Evolutionary conservation across 169 alveolate genomes (phyloP).

Genomic region (Plasmodium adleri): DNA sequence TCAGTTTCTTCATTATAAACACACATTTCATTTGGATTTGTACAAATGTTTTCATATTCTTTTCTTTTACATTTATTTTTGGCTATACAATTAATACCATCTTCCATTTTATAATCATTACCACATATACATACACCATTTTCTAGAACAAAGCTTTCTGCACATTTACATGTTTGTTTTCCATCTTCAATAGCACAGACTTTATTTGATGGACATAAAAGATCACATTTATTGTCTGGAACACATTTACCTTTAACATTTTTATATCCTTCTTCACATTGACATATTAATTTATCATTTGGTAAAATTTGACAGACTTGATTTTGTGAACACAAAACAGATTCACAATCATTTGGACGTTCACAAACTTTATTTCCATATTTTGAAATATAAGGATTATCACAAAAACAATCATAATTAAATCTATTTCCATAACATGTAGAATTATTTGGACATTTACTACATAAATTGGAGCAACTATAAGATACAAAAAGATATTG

Average conservation of each 20-base stretch:
- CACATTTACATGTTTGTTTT: conserved; percentile 23
- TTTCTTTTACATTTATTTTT: conserved; percentile 62
- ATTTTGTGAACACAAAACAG: conserved; percentile 1
- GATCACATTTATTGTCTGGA: conserved; percentile 19
- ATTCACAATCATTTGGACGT: neutral
- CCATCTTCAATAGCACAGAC: conserved; percentile 23
- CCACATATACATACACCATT: conserved; percentile 26
- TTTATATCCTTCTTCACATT: conserved; percentile 22
- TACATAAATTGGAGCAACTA: conserved; percentile 18
- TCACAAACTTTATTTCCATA: conserved; percentile 6
- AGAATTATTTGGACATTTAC: conserved; percentile 8
- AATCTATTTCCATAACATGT: conserved; percentile 47
- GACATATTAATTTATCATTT: conserved; percentile 1
- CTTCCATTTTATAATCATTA: neutral
- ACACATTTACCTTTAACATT: conserved; percentile 41
- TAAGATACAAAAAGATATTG: conserved; percentile 41
- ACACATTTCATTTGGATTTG: conserved; percentile 28
- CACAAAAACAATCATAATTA: conserved; percentile 31
- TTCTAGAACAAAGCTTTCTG: conserved; percentile 2
- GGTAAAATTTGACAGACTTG: conserved; percentile 16
- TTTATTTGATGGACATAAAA: conserved; percentile 47
- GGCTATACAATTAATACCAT: conserved; percentile 8
- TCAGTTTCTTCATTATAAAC: conserved; percentile 31
- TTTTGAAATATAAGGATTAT: conserved; percentile 27
- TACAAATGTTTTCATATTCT: conserved; percentile 25